A percentile compares a stretch with the other conserved stretches of the same genome.
These are phyloP conservation scores for Macrophomina phaseolina DNA, from an alignment of 2,329 filamentous ascomycete species.

Conservation along the genomic window DNA sequence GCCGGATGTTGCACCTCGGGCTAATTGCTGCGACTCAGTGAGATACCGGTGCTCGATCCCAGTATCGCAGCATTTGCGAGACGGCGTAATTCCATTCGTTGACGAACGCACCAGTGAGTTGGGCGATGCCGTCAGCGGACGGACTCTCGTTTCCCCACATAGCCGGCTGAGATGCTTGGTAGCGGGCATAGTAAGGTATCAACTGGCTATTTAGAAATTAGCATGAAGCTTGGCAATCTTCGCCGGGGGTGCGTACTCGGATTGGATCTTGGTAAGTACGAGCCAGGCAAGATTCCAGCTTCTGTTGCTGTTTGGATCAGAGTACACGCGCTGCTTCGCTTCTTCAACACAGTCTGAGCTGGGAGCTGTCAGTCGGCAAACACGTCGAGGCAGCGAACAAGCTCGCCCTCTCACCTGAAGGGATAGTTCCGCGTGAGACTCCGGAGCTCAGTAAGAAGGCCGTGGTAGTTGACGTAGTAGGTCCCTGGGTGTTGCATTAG, in stretches of 20 bases:
- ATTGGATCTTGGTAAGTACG: slow-evolving; percentile 68
- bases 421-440: slow-evolving; percentile 71
- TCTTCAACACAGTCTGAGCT: slow-evolving; percentile 67
- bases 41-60: slow-evolving; percentile 62
- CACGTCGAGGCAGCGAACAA: background rate
- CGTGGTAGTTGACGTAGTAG: slow-evolving; percentile 73
- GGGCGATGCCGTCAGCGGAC: slow-evolving; percentile 59
- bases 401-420: slow-evolving; percentile 50
- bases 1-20: too few species aligned
- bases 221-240: background rate
- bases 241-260: slow-evolving; percentile 59
- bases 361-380: background rate
- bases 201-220: slow-evolving; percentile 56
- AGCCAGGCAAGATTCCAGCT: slow-evolving; percentile 82
- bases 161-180: slow-evolving; percentile 65
- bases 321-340: slow-evolving; percentile 67
- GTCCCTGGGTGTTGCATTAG: slow-evolving; percentile 44
- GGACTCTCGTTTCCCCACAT: slow-evolving; percentile 73
- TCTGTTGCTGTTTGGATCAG: slow-evolving; percentile 68
- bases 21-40: background rate
- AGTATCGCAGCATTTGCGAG: slow-evolving; percentile 70
- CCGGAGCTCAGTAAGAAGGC: slow-evolving; percentile 72
- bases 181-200: slow-evolving; percentile 64
- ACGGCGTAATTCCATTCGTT: slow-evolving; percentile 71
- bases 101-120: slow-evolving; percentile 67